Conservation (phyloP, 805 yeast genomes). For the Yamadazyma nakazawae region DNA sequence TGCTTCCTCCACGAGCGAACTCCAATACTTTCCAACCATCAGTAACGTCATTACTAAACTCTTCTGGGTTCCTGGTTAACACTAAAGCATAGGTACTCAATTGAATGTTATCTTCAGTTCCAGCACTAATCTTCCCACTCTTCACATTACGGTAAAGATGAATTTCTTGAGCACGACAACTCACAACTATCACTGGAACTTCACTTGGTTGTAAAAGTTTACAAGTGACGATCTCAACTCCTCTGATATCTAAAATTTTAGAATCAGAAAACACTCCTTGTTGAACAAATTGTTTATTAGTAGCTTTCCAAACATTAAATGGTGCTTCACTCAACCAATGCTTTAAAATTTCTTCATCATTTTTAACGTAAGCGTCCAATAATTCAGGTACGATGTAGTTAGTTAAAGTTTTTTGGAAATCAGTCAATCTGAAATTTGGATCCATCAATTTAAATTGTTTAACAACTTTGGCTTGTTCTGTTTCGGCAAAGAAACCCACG, state of each 20-base stretch:
- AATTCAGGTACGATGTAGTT: constrained; percentile 93
- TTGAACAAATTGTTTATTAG: constrained; percentile 86
- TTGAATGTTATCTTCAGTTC: constrained; percentile 88
- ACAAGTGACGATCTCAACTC: constrained; percentile 87
- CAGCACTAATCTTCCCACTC: constrained; percentile 94
- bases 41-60: constrained; percentile 83
- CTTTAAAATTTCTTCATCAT: constrained; percentile 79
- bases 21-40: constrained; percentile 97
- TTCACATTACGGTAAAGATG: constrained; percentile 83
- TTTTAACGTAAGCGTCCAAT: constrained; percentile 89
- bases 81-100: constrained; percentile 96
- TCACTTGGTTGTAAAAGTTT: constrained; percentile 87
- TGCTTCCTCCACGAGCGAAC: constrained; percentile 89
- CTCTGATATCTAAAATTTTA: constrained; percentile 87
- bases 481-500: constrained; percentile 89
- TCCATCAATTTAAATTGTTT: constrained; percentile 84
- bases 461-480: constrained; percentile 92
- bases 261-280: constrained; percentile 92
- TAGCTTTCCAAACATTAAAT: constrained; percentile 88
- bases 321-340: constrained; percentile 97
- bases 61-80: constrained; percentile 87
- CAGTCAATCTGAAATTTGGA: constrained; percentile 77
- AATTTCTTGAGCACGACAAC: constrained; percentile 96
- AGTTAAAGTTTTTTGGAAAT: constrained; percentile 78
- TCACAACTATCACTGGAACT: constrained; percentile 86